These are phyloP conservation scores for Salpingoeca rosetta DNA, from an alignment of 78 protist genomes.

Conservation along the genomic window DNA sequence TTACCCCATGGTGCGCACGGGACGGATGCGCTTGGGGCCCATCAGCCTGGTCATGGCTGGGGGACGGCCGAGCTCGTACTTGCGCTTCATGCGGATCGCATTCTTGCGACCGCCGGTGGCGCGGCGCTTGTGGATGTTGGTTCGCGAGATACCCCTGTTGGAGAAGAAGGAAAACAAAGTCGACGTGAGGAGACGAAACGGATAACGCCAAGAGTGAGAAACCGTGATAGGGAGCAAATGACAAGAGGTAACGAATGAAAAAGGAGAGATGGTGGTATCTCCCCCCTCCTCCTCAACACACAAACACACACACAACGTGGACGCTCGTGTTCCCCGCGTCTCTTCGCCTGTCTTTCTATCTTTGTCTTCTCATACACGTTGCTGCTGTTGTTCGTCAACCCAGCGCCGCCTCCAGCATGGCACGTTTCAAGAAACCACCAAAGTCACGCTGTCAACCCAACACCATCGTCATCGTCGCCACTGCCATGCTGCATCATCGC, in stretches of 20 bases:
- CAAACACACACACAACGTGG: no score
- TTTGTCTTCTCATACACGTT: no score
- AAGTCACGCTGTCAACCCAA: no score
- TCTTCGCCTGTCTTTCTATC: no score
- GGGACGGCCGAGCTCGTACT: conserved; percentile 90
- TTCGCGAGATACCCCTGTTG: conserved; percentile 61
- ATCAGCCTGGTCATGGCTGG: conserved; percentile 91
- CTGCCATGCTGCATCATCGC: no score
- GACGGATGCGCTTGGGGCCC: conserved; percentile 63
- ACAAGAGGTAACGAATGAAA: background rate
- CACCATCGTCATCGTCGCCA: no score
- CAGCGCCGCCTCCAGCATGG: no score
- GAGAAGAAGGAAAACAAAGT: background rate
- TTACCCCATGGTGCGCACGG: conserved; percentile 60
- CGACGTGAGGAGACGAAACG: background rate
- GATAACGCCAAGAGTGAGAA: background rate
- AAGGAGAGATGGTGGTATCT: background rate
- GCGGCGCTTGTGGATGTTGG: conserved; percentile 78
- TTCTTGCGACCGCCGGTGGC: conserved; percentile 73
- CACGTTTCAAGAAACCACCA: no score
- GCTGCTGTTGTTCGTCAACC: no score
- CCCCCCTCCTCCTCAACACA: background rate
- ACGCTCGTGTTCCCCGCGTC: no score
- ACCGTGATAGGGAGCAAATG: background rate
- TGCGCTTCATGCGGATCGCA: conserved; percentile 79